Conservation (phyloP, 768 basidiomycete genomes). For the Mycena epipterygia region DNA sequence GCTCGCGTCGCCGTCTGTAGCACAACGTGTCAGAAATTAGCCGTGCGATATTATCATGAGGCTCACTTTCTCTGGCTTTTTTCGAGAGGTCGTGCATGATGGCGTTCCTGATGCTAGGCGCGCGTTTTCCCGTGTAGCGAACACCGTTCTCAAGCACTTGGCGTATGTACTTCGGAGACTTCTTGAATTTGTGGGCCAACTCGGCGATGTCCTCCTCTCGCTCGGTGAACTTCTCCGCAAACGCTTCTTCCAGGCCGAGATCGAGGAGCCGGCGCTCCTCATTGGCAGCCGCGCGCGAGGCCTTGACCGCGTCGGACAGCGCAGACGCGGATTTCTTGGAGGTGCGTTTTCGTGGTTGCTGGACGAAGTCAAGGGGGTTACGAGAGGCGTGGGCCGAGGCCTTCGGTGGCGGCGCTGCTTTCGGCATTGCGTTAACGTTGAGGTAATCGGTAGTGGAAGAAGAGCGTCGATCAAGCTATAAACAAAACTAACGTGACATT, state of each 20-base stretch:
- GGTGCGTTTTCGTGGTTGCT: not conserved
- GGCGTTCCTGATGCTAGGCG: too few species aligned
- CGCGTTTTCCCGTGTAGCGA: not conserved
- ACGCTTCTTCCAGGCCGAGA: too few species aligned
- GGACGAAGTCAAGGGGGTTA: not conserved
- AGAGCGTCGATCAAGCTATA: not conserved
- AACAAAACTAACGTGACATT: not conserved
- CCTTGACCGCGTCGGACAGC: too few species aligned
- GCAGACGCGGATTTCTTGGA: not conserved
- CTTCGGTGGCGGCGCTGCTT: not conserved
- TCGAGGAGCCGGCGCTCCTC: too few species aligned
- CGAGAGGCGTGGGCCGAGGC: not conserved
- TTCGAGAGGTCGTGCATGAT: not conserved
- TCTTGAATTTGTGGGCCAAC: not conserved
- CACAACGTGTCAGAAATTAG: not conserved
- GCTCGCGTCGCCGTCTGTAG: not conserved
- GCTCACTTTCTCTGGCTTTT: conserved; percentile 1
- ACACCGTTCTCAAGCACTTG: not conserved
- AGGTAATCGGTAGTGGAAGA: not conserved
- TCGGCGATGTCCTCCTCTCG: not conserved
- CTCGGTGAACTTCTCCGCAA: not conserved
- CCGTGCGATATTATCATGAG: not conserved
- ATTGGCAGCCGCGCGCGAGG: too few species aligned
- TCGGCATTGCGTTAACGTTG: not conserved
- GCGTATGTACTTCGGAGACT: not conserved